These are phyloP conservation scores for Henningerozyma blattae DNA, from an alignment of 805 yeast genomes.

Conservation along the genomic window DNA sequence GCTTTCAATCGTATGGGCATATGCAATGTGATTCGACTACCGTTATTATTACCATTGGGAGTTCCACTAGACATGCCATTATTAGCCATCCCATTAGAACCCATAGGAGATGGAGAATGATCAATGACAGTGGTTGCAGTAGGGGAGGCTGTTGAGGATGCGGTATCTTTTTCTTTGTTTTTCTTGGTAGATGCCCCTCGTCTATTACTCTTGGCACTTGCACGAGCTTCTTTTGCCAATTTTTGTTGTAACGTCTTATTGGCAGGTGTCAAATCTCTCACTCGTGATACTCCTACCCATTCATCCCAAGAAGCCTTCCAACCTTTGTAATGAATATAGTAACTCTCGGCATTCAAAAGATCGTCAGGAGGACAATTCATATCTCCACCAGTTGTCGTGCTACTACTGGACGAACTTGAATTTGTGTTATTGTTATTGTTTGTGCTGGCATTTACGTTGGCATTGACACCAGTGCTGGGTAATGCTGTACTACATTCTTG, in stretches of 20 bases:
- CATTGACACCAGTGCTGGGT: no score
- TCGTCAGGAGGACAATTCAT: slow-evolving; percentile 18
- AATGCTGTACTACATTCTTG: slow-evolving; percentile 18
- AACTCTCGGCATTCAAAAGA: slow-evolving; percentile 30
- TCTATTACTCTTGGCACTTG: not conserved
- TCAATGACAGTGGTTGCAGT: not conserved
- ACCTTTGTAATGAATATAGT: slow-evolving; percentile 80
- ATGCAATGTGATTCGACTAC: slow-evolving; percentile 33
- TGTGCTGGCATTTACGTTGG: slow-evolving; percentile 9
- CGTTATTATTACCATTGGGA: not conserved
- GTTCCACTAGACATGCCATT: not conserved
- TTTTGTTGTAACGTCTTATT: slow-evolving; percentile 53
- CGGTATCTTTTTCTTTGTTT: not conserved
- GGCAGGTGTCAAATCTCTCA: slow-evolving; percentile 57
- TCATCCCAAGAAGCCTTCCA: slow-evolving; percentile 97
- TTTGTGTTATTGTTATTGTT: slow-evolving; percentile 15
- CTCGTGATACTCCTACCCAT: slow-evolving; percentile 69
- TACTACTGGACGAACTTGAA: slow-evolving; percentile 6
- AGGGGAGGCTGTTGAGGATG: not conserved
- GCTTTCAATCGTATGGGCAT: slow-evolving; percentile 61
- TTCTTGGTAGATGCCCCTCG: not conserved
- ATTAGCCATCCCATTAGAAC: not conserved
- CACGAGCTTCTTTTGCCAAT: slow-evolving; percentile 36
- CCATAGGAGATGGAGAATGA: not conserved
- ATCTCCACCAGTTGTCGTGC: not conserved